Percentiles rank a stretch among this genome's conserved stretches.
These are phyloP conservation scores for Dendrocalamus sinicus DNA, from an alignment of 176 grass and related monocot genomes.

Conservation along the genomic window DNA sequence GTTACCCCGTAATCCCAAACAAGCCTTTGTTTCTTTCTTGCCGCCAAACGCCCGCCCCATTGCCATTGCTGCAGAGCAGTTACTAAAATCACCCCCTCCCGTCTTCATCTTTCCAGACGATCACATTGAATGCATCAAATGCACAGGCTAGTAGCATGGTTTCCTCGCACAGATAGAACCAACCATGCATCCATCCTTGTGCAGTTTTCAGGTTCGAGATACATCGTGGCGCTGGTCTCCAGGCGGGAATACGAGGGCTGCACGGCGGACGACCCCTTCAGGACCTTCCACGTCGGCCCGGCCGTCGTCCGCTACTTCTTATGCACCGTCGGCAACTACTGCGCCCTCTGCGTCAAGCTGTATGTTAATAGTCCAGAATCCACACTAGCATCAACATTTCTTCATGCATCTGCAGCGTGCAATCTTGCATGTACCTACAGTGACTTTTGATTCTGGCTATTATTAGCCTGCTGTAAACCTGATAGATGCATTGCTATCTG, in stretches of 20 bases:
- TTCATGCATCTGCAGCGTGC: neutral
- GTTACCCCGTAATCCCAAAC: neutral
- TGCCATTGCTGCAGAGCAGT: neutral
- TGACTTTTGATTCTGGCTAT: too few relatives aligned
- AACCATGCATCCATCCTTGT: neutral
- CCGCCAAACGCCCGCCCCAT: neutral
- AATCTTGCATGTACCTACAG: neutral
- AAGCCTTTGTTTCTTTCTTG: too few relatives aligned
- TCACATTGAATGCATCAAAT: neutral
- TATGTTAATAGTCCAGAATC: neutral
- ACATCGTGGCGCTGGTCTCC: constrained; percentile 60
- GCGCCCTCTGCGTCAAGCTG: constrained; percentile 51
- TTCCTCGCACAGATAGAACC: neutral
- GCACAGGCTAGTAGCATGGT: neutral
- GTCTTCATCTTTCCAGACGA: neutral
- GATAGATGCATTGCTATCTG: neutral
- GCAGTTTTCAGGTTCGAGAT: constrained; percentile 60
- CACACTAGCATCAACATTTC: neutral
- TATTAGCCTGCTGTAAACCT: neutral
- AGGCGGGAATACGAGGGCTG: constrained; percentile 47
- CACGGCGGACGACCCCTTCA: constrained; percentile 39
- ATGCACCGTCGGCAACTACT: constrained; percentile 60
- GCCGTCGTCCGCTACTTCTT: constrained; percentile 45
- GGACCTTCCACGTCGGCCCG: constrained; percentile 11
- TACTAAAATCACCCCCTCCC: too few relatives aligned